Base-by-base conservation (phyloP, 257 asterid genomes). In the Galeopsis tetrahit region DNA sequence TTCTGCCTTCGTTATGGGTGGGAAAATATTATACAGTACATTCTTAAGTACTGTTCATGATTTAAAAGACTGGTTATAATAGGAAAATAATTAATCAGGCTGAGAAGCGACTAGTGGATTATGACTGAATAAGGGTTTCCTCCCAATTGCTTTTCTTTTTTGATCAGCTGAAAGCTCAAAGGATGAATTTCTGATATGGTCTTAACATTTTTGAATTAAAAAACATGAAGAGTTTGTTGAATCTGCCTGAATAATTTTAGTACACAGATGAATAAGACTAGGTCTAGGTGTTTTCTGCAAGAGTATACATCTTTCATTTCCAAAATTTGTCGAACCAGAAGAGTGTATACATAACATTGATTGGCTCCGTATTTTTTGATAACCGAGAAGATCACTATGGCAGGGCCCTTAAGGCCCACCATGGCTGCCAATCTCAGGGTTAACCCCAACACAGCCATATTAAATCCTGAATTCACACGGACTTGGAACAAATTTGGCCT, bases 241-340 rank as follows among this genome's bases (percentile, higher is more conserved):
- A 11, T 8, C 36, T 10, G 40, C 56, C 58, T 13, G 53, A 55
- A 68, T 10, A 7, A 32, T 59, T 58, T 11, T 40, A 10, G 55
- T 51, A 66, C 65, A 56, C 28, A 56, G 75, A 38, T 52, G 53
- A 17, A 35, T 75, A 55, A 28, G 33, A 70, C 10, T 48, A 46
- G 68, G 58, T 17, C 7, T 59, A 57, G 61, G 39, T 35, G 39
- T 35, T 55, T 15, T 51, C 14, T 57, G 43, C 49, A 51, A 42
- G 48, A 63, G 68, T 53, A 52, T 7, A 15, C 31, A 42, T 17
- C 7, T 4, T 8, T 55, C 63, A 35, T 17, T 70, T 44, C 35
- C 4, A 7, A 21, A 17, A 1, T 43, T 35, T 5, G 5, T 4
- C n/a, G 42, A 64, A 56, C 69, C 61, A 39, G 7, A 62, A 75